A percentile compares a stretch with the other conserved stretches of the same genome.
Evolutionary conservation across 2,329 filamentous ascomycete species (phyloP).

Genomic region (Aspergillus ibericus): DNA sequence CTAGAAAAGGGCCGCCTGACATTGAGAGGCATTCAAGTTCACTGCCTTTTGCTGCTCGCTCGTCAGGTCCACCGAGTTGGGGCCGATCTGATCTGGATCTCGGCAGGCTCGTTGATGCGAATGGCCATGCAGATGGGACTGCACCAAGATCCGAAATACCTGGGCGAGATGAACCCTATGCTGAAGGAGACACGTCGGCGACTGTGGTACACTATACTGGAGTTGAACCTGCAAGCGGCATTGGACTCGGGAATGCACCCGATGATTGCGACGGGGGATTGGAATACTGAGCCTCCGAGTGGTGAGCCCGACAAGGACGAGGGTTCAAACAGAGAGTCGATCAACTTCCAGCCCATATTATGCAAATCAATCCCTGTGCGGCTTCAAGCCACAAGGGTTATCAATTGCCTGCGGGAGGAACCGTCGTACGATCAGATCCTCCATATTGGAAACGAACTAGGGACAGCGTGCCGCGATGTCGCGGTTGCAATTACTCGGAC

Average conservation of each 20-base stretch:
- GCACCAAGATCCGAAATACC: conserved; percentile 30
- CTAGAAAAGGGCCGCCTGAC: conserved; percentile 23
- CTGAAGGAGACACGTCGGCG: conserved; percentile 30
- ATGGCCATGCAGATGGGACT: conserved; percentile 35
- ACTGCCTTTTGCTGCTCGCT: conserved; percentile 21
- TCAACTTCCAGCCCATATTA: conserved; percentile 9
- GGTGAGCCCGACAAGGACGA: conserved; percentile 21
- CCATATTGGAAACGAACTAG: conserved; percentile 17
- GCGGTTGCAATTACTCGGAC: neutral
- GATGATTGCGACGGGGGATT: conserved; percentile 32
- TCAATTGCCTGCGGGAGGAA: conserved; percentile 25
- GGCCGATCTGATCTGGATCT: conserved; percentile 37
- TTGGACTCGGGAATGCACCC: conserved; percentile 33
- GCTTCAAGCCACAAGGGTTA: conserved; percentile 12
- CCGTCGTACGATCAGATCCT: conserved; percentile 23
- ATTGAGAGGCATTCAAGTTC: conserved; percentile 16
- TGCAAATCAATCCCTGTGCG: conserved; percentile 17
- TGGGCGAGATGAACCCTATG: conserved; percentile 19
- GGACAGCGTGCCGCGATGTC: conserved; percentile 9
- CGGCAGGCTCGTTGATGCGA: conserved; percentile 29
- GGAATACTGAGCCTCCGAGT: conserved; percentile 29
- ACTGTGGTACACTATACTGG: conserved; percentile 39
- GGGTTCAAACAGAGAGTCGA: neutral
- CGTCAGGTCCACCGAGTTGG: conserved; percentile 21
- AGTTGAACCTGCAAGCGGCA: conserved; percentile 33